Percentiles rank a stretch among this genome's conserved stretches.
These are phyloP conservation scores for Diaporthe citriasiana DNA, from an alignment of 2,329 filamentous ascomycete genomes.

Conservation along the genomic window DNA sequence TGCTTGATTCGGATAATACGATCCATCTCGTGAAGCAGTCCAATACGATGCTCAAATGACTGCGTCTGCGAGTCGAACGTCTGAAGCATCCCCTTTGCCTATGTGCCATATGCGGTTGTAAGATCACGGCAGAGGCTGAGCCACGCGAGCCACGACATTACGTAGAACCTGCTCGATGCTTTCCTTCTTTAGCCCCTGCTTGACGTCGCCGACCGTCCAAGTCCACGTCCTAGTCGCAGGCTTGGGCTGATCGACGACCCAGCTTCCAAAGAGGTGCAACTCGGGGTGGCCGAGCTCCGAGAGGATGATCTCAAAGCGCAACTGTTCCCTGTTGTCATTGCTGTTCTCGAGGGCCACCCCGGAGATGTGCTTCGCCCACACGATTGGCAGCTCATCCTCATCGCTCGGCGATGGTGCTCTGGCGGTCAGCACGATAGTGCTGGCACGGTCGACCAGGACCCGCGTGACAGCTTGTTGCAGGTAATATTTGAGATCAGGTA, in stretches of 20 bases:
- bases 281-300: slow-evolving; percentile 35
- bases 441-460: slow-evolving; percentile 53
- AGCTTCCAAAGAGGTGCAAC: slow-evolving; percentile 40
- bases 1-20: neutral
- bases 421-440: slow-evolving; percentile 48
- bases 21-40: neutral
- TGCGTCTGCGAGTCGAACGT: neutral
- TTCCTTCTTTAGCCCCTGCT: slow-evolving; percentile 36
- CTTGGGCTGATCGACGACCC: slow-evolving; percentile 34
- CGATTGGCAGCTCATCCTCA: slow-evolving; percentile 18
- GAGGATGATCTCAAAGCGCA: slow-evolving; percentile 39
- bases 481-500: slow-evolving; percentile 61
- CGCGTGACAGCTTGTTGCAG: slow-evolving; percentile 59
- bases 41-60: neutral
- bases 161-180: slow-evolving; percentile 38
- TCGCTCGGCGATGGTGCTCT: slow-evolving; percentile 41
- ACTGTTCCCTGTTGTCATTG: slow-evolving; percentile 31
- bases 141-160: slow-evolving; percentile 37
- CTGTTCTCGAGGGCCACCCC: slow-evolving; percentile 46
- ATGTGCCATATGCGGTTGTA: neutral
- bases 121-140: slow-evolving; percentile 15
- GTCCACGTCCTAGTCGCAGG: slow-evolving; percentile 38
- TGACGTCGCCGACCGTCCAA: slow-evolving; percentile 41
- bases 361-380: slow-evolving; percentile 51
- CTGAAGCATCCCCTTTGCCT: neutral